These are phyloP conservation scores for Scutellaria barbata DNA, from an alignment of 257 asterid genomes.

Conservation along the genomic window DNA sequence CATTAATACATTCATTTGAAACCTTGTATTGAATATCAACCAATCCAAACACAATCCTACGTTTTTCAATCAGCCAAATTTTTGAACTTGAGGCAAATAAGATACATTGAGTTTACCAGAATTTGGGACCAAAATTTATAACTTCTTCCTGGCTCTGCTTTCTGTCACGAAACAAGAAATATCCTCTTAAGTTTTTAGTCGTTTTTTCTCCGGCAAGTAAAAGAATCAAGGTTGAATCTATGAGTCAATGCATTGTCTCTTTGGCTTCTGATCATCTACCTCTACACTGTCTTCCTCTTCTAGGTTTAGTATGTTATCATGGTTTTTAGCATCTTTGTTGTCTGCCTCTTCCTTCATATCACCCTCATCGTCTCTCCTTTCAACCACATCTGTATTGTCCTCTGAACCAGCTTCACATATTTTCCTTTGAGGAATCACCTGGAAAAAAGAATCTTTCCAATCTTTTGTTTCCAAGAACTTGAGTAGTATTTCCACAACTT, in stretches of 20 bases:
- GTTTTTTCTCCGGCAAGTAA: neutral
- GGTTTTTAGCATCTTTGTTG: conserved; percentile 21
- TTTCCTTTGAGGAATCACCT: conserved; percentile 92
- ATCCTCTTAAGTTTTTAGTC: neutral
- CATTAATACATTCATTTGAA: too few species aligned
- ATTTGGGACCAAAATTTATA: conserved; percentile 18
- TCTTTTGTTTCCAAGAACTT: conserved; percentile 77
- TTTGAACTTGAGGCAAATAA: too few species aligned
- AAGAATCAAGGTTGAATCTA: conserved; percentile 22
- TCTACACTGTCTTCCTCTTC: conserved; percentile 37
- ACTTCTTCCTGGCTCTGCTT: neutral
- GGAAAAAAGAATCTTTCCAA: conserved; percentile 82
- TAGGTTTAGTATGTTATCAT: conserved; percentile 9
- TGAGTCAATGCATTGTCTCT: conserved; percentile 66
- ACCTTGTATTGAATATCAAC: too few species aligned
- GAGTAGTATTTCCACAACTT: conserved; percentile 86
- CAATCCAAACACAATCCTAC: too few species aligned
- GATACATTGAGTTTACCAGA: conserved; percentile 12
- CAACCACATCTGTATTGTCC: conserved; percentile 42
- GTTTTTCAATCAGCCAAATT: too few species aligned
- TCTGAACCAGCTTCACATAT: conserved; percentile 57
- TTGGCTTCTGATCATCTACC: conserved; percentile 45
- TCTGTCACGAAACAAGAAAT: conserved; percentile 22
- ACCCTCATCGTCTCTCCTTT: conserved; percentile 29
- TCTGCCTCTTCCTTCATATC: conserved; percentile 36